Evolutionary conservation across 1,284 basidiomycete genomes (phyloP), one percentile per base, ranked within the genome.

Genomic region (Sporisorium sorghi): DNA sequence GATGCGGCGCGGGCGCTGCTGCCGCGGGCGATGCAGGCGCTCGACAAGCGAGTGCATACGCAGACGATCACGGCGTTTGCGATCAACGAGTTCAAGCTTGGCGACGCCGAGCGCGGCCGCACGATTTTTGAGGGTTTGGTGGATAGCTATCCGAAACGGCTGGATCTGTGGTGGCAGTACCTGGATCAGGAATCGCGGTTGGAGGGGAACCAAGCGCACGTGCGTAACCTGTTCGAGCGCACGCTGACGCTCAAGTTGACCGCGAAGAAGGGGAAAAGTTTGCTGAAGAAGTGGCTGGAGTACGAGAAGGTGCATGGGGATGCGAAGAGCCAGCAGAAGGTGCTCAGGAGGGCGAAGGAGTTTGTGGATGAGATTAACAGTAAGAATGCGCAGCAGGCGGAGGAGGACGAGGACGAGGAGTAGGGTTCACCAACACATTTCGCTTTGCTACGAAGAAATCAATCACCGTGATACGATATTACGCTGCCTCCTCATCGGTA

Each of bases 81-180:
- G 0, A 91, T 97, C 79, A 87, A 97, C 33, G 97, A 99, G 85
- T 99, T 97, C 86, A 94, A 92, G 85, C 86, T 92, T 32, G 97
- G 95, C 14, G 95, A 98, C 73, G 87, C 93, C 2, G 97, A 99
- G 85, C 90, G 96, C 50, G 97, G 94, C 21, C 91, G 92, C 82
- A 98, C 96, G 0, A 89, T 99, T 58, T 99, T 97, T 71, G 97
- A 99, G 84, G 97, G 96, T 37, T 92, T 99, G 59, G 88, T 99
- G 30, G 93, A 96, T 83, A 92, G 91, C 15, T 93, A 97, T 86
- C 91, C 94, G 3, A 97, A 95, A 85, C 90, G 94, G 50, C 91
- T 94, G 87, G 96, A 99, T 84, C 86, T 98, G 42, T 99, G 97
- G 95, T 92, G 92, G 61, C 88, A 98, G 59, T 99, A 99, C 85